A percentile compares a stretch with the other conserved stretches of the same genome.
These are phyloP conservation scores for Lipomyces sp. DNA, from an alignment of 805 yeast species.

Conservation along the genomic window DNA sequence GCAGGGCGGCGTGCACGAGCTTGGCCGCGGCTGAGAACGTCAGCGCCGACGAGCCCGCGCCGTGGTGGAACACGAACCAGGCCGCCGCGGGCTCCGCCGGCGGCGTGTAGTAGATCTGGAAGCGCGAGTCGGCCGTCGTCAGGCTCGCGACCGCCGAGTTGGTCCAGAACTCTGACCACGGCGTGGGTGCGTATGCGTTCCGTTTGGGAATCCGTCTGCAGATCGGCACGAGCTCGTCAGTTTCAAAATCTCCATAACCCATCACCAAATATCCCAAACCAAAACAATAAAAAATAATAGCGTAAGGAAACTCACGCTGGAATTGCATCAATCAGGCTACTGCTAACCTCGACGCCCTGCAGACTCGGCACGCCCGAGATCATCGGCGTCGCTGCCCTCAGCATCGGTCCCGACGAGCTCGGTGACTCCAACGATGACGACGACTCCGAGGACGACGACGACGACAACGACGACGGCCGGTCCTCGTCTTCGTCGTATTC, in stretches of 20 bases:
- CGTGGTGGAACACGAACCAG: conserved; percentile 78
- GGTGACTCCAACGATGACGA: too few relatives aligned
- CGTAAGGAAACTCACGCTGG: neutral
- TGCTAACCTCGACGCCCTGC: too few relatives aligned
- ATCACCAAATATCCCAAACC: neutral
- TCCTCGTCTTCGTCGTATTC: too few relatives aligned
- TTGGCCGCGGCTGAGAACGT: conserved; percentile 53
- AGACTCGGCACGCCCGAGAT: too few relatives aligned
- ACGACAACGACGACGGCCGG: too few relatives aligned
- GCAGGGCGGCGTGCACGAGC: conserved; percentile 26
- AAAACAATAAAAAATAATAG: too few relatives aligned
- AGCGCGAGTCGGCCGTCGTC: neutral
- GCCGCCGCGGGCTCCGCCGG: conserved; percentile 41
- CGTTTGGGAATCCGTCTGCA: conserved; percentile 2
- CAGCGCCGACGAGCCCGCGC: conserved; percentile 88
- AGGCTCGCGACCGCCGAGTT: neutral
- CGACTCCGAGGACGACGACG: too few relatives aligned
- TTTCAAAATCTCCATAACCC: too few relatives aligned
- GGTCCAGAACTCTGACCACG: conserved; percentile 12
- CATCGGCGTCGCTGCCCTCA: too few relatives aligned
- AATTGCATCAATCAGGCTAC: too few relatives aligned
- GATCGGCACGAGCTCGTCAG: neutral
- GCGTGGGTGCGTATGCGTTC: neutral
- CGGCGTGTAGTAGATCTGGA: conserved; percentile 11
- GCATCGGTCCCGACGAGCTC: too few relatives aligned